phyloP scores from a whole-genome alignment of 768 basidiomycete species.

The Coprinopsis marcescibilis region DNA sequence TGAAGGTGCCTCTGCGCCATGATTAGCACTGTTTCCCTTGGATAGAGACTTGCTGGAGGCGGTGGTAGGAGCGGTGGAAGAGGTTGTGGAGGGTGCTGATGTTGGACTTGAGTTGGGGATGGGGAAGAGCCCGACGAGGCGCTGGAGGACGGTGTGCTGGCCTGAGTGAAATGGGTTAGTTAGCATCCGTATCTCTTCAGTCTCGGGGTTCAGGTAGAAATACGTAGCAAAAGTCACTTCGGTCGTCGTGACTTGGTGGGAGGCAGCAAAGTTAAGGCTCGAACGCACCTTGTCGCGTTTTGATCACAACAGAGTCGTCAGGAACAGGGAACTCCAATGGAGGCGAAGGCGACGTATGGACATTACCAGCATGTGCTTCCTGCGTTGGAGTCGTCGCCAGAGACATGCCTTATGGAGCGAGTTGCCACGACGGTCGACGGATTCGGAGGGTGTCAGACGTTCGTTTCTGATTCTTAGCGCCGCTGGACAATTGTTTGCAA shows the following conservation, averaged over 20 bases:
- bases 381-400: too few species aligned
- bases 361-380: too few species aligned
- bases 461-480: too few species aligned
- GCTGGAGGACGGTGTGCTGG: not conserved
- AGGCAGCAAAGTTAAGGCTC: not conserved
- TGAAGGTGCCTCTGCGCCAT: too few species aligned
- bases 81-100: not conserved
- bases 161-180: not conserved
- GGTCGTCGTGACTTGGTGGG: too few species aligned
- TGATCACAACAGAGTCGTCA: conserved; percentile 1
- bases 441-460: too few species aligned
- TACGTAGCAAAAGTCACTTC: too few species aligned
- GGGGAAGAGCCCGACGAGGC: not conserved
- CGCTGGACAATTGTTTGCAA: too few species aligned
- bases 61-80: not conserved
- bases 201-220: not conserved
- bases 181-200: not conserved
- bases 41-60: not conserved
- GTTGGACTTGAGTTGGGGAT: not conserved
- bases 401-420: too few species aligned
- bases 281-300: conserved; percentile 4
- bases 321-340: not conserved
- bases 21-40: not conserved
- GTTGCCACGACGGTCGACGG: too few species aligned
- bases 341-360: not conserved